phyloP scores from a whole-genome alignment of 148 eudicot genomes.

The Amaranthus palmeri region DNA sequence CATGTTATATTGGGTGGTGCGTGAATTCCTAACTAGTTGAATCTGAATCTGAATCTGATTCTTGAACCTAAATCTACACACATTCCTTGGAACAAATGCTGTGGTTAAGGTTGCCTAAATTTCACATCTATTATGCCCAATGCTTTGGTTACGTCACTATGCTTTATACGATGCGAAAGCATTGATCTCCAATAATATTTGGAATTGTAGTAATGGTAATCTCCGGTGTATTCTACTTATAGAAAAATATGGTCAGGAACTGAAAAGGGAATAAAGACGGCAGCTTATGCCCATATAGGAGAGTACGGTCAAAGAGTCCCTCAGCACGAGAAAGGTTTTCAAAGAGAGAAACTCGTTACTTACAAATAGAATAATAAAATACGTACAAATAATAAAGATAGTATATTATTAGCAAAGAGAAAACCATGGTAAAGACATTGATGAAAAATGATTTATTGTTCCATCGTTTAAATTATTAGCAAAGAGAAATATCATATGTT shows the following conservation, averaged over 20 bases:
- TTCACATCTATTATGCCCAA: not conserved
- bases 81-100: constrained; percentile 6
- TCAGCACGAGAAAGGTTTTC: too few species aligned
- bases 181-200: constrained; percentile 4
- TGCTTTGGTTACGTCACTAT: constrained; percentile 14
- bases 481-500: too few species aligned
- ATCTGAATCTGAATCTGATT: not conserved
- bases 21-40: not conserved
- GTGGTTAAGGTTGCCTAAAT: constrained; percentile 12
- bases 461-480: too few species aligned
- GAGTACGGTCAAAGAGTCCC: too few species aligned
- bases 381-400: too few species aligned
- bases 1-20: not conserved
- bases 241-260: too few species aligned
- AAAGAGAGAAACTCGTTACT: not conserved
- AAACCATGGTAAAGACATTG: too few species aligned
- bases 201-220: not conserved
- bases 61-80: not conserved
- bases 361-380: not conserved
- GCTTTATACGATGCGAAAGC: constrained; percentile 3
- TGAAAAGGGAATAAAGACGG: too few species aligned
- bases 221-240: too few species aligned
- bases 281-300: too few species aligned
- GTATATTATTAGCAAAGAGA: too few species aligned
- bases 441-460: too few species aligned